Conservation (phyloP, 495 filamentous ascomycete genomes). For the Niebla homalea region DNA sequence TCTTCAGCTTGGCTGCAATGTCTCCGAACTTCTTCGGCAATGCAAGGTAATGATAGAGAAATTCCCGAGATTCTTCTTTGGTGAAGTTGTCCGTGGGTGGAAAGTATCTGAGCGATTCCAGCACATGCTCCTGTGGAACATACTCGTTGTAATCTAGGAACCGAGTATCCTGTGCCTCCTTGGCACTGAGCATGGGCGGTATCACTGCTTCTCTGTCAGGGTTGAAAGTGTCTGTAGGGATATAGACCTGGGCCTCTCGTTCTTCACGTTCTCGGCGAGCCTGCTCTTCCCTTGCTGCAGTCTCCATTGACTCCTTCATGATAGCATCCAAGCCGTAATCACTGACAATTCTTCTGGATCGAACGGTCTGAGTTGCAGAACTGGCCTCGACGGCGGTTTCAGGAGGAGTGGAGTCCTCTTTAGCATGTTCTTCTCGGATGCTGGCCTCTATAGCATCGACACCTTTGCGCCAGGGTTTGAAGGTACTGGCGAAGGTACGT, state of each 20-base stretch:
- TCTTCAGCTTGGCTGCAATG: slow-evolving; percentile 60
- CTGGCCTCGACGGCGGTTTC: slow-evolving; percentile 24
- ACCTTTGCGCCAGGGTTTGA: slow-evolving; percentile 34
- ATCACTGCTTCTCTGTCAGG: slow-evolving; percentile 74
- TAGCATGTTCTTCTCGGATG: slow-evolving; percentile 41
- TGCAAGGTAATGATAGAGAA: slow-evolving; percentile 67
- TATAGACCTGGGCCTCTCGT: slow-evolving; percentile 51
- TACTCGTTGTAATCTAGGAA: slow-evolving; percentile 66
- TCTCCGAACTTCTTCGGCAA: slow-evolving; percentile 86
- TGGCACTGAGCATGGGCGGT: slow-evolving; percentile 57
- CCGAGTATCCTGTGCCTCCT: slow-evolving; percentile 29
- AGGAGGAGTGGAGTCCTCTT: slow-evolving; percentile 35
- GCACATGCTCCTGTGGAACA: slow-evolving; percentile 49
- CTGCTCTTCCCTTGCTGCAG: slow-evolving; percentile 56
- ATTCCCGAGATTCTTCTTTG: slow-evolving; percentile 58
- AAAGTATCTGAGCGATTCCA: slow-evolving; percentile 57
- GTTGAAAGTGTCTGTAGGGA: slow-evolving; percentile 35
- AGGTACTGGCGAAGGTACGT: slow-evolving; percentile 30
- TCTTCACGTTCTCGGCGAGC: slow-evolving; percentile 55
- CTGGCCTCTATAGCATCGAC: slow-evolving; percentile 48
- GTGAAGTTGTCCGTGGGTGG: slow-evolving; percentile 77
- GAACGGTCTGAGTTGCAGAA: slow-evolving; percentile 27
- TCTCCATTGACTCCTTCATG: slow-evolving; percentile 58
- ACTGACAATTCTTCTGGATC: slow-evolving; percentile 46
- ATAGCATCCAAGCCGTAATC: slow-evolving; percentile 69